Percentiles rank a stretch among this genome's conserved stretches.
phyloP scores from a whole-genome alignment of 169 alveolate genomes.

The Theileria orientalis region DNA sequence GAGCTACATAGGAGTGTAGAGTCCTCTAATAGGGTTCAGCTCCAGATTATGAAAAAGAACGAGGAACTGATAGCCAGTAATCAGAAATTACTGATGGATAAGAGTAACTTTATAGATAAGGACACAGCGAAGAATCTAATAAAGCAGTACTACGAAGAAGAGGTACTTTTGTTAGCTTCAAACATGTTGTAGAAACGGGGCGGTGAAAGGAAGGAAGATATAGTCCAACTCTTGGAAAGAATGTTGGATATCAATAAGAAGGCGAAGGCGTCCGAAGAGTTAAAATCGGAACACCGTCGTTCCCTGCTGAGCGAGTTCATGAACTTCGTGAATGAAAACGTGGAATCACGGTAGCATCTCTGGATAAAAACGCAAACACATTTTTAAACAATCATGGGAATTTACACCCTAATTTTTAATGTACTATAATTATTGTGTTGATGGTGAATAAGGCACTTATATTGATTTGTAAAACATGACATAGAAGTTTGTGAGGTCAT shows the following conservation, averaged over 20 bases:
- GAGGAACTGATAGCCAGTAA: conserved; percentile 58
- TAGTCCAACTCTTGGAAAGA: conserved; percentile 48
- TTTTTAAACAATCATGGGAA: not conserved
- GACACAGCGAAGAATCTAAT: conserved; percentile 38
- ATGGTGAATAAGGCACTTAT: not conserved
- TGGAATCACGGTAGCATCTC: not conserved
- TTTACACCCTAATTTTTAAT: not conserved
- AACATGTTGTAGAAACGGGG: conserved; percentile 6
- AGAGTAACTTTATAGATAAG: conserved; percentile 59
- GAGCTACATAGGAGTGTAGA: conserved; percentile 24
- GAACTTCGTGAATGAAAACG: conserved; percentile 40
- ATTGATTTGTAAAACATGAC: not conserved
- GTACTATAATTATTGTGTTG: not conserved
- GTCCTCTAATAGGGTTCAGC: conserved; percentile 43
- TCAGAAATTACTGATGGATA: conserved; percentile 45
- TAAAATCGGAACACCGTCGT: conserved; percentile 1
- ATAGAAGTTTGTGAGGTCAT: not conserved
- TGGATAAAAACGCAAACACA: not conserved
- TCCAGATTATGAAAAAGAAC: conserved; percentile 56
- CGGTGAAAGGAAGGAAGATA: conserved; percentile 40
- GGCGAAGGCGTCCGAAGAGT: not conserved
- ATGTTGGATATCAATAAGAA: conserved; percentile 51
- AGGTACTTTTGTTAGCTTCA: not conserved
- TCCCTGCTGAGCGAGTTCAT: conserved; percentile 53
- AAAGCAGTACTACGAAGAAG: conserved; percentile 57